A percentile compares a stretch with the other conserved stretches of the same genome.
phyloP scores from a whole-genome alignment of 2,329 filamentous ascomycete species.

The Periglandula ipomoeae region DNA sequence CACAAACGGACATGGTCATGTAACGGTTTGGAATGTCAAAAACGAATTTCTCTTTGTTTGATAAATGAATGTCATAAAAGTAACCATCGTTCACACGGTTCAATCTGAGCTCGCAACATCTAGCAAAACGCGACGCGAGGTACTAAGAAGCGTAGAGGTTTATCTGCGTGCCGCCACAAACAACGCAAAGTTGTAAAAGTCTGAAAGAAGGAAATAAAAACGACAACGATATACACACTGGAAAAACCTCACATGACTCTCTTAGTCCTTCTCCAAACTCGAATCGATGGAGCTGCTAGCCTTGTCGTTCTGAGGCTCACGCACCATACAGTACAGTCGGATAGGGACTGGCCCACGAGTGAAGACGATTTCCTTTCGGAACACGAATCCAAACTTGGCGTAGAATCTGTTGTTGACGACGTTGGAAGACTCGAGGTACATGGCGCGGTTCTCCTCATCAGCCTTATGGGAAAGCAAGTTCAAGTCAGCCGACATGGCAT shows the following conservation, averaged over 20 bases:
- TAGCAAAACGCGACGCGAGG: neutral
- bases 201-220: neutral
- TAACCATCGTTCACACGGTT: neutral
- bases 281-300: conserved; percentile 5
- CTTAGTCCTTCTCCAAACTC: conserved; percentile 2
- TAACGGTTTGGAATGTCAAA: neutral
- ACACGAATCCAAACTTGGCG: conserved; percentile 63
- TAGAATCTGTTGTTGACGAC: conserved; percentile 62
- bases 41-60: neutral
- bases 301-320: conserved; percentile 48
- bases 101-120: neutral
- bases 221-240: no score
- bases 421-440: conserved; percentile 74
- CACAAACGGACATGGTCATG: neutral
- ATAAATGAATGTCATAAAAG: neutral
- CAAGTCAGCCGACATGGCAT: no score
- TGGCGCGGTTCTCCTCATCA: conserved; percentile 56
- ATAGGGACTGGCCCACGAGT: conserved; percentile 49
- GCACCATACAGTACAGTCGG: conserved; percentile 70
- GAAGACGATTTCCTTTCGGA: conserved; percentile 54
- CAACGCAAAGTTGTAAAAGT: no score
- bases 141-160: neutral
- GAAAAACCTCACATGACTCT: no score
- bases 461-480: conserved; percentile 40
- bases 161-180: no score